Evolutionary conservation across 2,329 filamentous ascomycete genomes (phyloP).

Genomic region (Ophiostoma australiae): DNA sequence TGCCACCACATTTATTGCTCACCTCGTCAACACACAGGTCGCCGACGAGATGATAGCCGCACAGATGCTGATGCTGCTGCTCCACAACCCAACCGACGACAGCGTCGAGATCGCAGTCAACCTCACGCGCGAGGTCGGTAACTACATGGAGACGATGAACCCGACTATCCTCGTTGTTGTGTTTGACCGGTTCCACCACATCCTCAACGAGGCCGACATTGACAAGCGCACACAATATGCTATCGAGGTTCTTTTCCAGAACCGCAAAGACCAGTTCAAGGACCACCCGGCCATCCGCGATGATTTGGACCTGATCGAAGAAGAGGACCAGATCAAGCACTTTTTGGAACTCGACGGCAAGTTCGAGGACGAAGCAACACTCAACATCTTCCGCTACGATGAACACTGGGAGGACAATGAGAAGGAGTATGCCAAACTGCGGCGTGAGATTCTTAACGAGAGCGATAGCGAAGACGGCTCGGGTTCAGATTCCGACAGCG

Average conservation of each 20-base stretch:
- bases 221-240: slow-evolving; percentile 99
- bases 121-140: slow-evolving; percentile 85
- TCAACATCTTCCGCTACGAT: slow-evolving; percentile 97
- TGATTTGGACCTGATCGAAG: slow-evolving; percentile 90
- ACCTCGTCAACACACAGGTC: slow-evolving; percentile 93
- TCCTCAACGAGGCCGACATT: slow-evolving; percentile 93
- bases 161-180: slow-evolving; percentile 79
- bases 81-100: slow-evolving; percentile 95
- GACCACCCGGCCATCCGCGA: slow-evolving; percentile 87
- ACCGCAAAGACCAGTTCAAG: slow-evolving; percentile 94
- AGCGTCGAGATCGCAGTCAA: slow-evolving; percentile 96
- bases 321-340: slow-evolving; percentile 97
- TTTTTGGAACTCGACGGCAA: slow-evolving; percentile 75
- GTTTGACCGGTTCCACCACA: slow-evolving; percentile 92
- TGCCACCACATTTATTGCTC: slow-evolving; percentile 89
- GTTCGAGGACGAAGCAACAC: slow-evolving; percentile 74
- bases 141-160: slow-evolving; percentile 94
- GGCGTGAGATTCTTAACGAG: slow-evolving; percentile 90
- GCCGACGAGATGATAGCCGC: slow-evolving; percentile 89
- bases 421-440: slow-evolving; percentile 80
- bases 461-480: slow-evolving; percentile 69
- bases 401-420: slow-evolving; percentile 86
- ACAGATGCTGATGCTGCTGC: slow-evolving; percentile 83
- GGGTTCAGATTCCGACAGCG: slow-evolving; percentile 38
- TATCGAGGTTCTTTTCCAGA: slow-evolving; percentile 96